phyloP scores from a whole-genome alignment of 768 basidiomycete genomes.

The Boletellus ananiceps region DNA sequence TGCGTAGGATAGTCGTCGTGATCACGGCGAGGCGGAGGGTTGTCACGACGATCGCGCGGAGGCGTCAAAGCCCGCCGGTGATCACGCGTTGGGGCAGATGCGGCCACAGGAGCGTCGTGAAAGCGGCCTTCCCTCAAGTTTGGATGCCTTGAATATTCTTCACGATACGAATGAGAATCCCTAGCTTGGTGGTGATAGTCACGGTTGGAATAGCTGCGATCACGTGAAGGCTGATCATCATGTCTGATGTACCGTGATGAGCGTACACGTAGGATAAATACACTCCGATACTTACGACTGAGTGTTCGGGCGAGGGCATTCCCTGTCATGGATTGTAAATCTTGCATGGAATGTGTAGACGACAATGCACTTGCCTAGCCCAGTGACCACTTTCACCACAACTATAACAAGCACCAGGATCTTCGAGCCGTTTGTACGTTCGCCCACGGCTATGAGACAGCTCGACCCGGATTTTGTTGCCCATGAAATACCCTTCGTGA shows the following conservation, averaged over 20 bases:
- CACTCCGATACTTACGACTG: constrained; percentile 41
- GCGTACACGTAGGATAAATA: background rate
- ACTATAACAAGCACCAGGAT: constrained; percentile 84
- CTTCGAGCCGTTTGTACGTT: constrained; percentile 76
- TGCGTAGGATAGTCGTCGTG: constrained; percentile 66
- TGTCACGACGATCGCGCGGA: constrained; percentile 63
- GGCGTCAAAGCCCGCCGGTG: constrained; percentile 57
- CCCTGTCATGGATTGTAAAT: constrained; percentile 40
- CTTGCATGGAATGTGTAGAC: background rate
- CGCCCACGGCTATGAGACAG: constrained; percentile 80
- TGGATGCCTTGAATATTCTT: constrained; percentile 49
- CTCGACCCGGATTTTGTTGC: constrained; percentile 87
- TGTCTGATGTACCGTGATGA: constrained; percentile 27
- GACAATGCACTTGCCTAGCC: constrained; percentile 59
- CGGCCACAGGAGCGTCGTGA: constrained; percentile 45
- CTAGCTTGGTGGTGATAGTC: constrained; percentile 47
- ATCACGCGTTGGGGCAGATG: constrained; percentile 44
- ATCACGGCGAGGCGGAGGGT: constrained; percentile 55
- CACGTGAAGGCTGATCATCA: constrained; percentile 49
- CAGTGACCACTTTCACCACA: constrained; percentile 85
- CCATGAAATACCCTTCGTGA: constrained; percentile 88
- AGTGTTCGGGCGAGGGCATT: constrained; percentile 58
- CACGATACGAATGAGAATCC: constrained; percentile 42
- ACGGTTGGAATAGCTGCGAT: constrained; percentile 50
- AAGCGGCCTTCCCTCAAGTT: constrained; percentile 52